A percentile compares a stretch with the other conserved stretches of the same genome.
Evolutionary conservation across 768 basidiomycete genomes (phyloP).

Genomic region (Trametes coccinea): DNA sequence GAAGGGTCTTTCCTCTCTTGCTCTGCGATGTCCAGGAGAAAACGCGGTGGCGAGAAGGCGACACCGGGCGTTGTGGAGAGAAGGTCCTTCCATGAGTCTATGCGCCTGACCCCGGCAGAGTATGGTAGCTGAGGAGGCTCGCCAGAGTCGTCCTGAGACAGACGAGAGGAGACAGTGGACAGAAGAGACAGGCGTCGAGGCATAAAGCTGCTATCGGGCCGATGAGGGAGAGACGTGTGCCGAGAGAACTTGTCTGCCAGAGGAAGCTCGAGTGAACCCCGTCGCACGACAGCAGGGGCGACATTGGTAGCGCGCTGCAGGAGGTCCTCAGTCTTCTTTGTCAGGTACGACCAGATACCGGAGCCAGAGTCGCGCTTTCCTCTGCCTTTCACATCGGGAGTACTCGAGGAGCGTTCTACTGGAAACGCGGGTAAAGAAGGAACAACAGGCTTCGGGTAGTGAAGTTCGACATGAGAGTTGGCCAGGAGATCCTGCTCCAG

Average conservation of each 20-base stretch:
- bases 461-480: constrained; percentile 51
- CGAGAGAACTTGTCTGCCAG: constrained; percentile 18
- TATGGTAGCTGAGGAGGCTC: constrained; percentile 32
- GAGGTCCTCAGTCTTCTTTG: constrained; percentile 38
- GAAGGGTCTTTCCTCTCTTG: constrained; percentile 45
- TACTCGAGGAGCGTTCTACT: constrained; percentile 17
- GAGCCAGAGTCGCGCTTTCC: constrained; percentile 27
- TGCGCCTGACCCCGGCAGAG: constrained; percentile 38
- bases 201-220: constrained; percentile 32
- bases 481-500: constrained; percentile 61
- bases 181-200: constrained; percentile 21
- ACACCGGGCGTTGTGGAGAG: constrained; percentile 60
- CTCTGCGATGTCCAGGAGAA: constrained; percentile 51
- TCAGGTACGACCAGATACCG: constrained; percentile 39
- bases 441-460: constrained; percentile 38
- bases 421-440: constrained; percentile 12
- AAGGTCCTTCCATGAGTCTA: constrained; percentile 41
- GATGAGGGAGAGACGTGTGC: constrained; percentile 20
- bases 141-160: constrained; percentile 7
- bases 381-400: constrained; percentile 25
- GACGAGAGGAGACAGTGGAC: constrained; percentile 12
- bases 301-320: constrained; percentile 31
- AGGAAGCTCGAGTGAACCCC: constrained; percentile 44
- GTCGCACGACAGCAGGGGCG: constrained; percentile 32
- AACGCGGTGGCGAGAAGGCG: constrained; percentile 44